Evolutionary conservation across 192 early-diverging fungal genomes (phyloP).

Genomic region (Glomus cerebriforme): DNA sequence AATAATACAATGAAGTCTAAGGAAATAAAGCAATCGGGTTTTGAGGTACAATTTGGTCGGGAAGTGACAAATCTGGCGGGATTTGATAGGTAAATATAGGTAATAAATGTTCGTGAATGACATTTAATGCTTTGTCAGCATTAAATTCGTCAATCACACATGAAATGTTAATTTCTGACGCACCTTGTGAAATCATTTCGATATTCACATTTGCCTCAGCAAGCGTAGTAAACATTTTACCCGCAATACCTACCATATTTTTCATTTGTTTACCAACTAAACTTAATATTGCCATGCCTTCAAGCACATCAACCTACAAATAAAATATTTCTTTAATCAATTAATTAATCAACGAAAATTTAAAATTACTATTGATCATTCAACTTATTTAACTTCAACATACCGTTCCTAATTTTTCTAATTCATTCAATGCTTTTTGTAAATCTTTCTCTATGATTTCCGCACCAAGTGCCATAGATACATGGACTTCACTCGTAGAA

Average conservation of each 20-base stretch:
- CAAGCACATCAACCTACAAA: slow-evolving; percentile 49
- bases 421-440: slow-evolving; percentile 75
- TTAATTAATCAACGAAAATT: neutral
- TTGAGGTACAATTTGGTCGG: too few species aligned
- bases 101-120: slow-evolving; percentile 85
- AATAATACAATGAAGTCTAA: too few species aligned
- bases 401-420: slow-evolving; percentile 79
- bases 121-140: slow-evolving; percentile 74
- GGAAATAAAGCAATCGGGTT: too few species aligned
- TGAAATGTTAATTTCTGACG: slow-evolving; percentile 97
- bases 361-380: neutral
- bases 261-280: slow-evolving; percentile 96
- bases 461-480: slow-evolving; percentile 80
- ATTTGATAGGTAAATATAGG: too few species aligned
- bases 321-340: neutral
- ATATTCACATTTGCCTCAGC: slow-evolving; percentile 91
- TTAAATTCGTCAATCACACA: slow-evolving; percentile 87
- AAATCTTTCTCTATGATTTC: slow-evolving; percentile 69
- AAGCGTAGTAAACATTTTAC: slow-evolving; percentile 91
- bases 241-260: slow-evolving; percentile 94
- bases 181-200: slow-evolving; percentile 99
- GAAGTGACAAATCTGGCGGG: neutral
- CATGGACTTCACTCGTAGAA: slow-evolving; percentile 90
- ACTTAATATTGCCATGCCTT: slow-evolving; percentile 93
- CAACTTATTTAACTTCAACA: neutral